Conservation (phyloP, 2,329 filamentous ascomycete genomes). For the Aphanoascus verrucosus region DNA sequence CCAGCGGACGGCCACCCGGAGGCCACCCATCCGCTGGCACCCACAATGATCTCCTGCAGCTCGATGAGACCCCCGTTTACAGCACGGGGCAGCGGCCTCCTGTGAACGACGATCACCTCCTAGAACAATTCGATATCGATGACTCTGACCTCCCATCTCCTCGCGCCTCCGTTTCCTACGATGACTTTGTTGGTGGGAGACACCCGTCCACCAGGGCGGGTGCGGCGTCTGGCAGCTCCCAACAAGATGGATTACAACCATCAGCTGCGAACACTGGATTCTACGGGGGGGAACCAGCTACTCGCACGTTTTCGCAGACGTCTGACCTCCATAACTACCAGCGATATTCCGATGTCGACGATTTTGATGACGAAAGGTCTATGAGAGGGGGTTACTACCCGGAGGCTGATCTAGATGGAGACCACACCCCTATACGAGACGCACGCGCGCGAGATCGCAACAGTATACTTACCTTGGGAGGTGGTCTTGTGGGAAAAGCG, state of each 20-base stretch:
- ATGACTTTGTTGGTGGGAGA: slow-evolving; percentile 75
- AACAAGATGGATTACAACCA: slow-evolving; percentile 24
- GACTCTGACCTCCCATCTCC: slow-evolving; percentile 51
- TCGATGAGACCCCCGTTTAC: slow-evolving; percentile 45
- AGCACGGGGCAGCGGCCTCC: slow-evolving; percentile 64
- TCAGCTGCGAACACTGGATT: slow-evolving; percentile 7
- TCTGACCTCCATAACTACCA: slow-evolving; percentile 81
- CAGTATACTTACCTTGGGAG: slow-evolving; percentile 77
- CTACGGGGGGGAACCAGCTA: slow-evolving; percentile 7
- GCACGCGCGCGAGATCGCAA: slow-evolving; percentile 64
- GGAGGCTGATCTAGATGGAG: slow-evolving; percentile 44
- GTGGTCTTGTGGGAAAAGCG: slow-evolving; percentile 72
- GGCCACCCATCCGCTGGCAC: slow-evolving; percentile 37
- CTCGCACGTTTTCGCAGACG: slow-evolving; percentile 57
- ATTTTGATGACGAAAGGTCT: slow-evolving; percentile 68
- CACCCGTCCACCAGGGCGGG: slow-evolving; percentile 38
- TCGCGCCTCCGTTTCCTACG: slow-evolving; percentile 83
- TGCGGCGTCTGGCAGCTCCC: slow-evolving; percentile 26
- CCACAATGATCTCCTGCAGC: slow-evolving; percentile 35
- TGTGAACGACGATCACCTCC: slow-evolving; percentile 69
- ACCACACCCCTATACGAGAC: slow-evolving; percentile 26
- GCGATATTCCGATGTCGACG: slow-evolving; percentile 81
- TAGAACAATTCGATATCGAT: slow-evolving; percentile 63
- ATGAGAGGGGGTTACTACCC: slow-evolving; percentile 58
- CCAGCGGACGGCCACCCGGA: slow-evolving; percentile 45